phyloP scores from a whole-genome alignment of 2,329 filamentous ascomycete genomes.

The Curvularia verruculosa region DNA sequence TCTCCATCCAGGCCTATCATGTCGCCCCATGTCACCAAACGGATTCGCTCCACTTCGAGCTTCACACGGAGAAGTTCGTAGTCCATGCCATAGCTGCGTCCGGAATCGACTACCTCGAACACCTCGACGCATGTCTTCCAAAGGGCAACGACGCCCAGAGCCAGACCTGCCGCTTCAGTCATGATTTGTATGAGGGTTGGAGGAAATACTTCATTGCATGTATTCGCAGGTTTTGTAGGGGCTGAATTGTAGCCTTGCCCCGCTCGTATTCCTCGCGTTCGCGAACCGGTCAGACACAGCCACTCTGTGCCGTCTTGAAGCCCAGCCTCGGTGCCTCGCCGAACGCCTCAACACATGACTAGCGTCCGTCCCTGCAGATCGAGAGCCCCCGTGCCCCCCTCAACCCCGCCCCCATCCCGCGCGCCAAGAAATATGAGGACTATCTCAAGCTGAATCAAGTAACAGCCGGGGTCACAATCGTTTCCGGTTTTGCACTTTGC shows the following conservation, averaged over 20 bases:
- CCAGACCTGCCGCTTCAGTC: not conserved
- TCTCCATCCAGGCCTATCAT: not conserved
- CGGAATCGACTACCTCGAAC: not conserved
- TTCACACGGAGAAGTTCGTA: slow-evolving; percentile 1
- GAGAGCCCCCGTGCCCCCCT: no score
- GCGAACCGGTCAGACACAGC: not conserved
- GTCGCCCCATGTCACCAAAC: not conserved
- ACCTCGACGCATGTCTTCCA: not conserved
- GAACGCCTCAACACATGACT: not conserved
- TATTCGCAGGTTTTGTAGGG: not conserved
- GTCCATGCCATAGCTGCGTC: not conserved
- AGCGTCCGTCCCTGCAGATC: not conserved
- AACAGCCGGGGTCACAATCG: no score
- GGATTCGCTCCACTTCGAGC: slow-evolving; percentile 1
- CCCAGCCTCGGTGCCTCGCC: not conserved
- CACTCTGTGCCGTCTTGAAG: not conserved
- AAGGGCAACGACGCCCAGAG: not conserved
- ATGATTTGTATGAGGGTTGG: not conserved
- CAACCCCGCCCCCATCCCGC: not conserved
- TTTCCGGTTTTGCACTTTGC: no score
- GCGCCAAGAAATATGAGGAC: no score
- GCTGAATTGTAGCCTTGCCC: not conserved
- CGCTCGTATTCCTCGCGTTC: not conserved
- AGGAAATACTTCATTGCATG: not conserved
- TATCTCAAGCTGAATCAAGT: no score